Base-by-base conservation (phyloP, 305 asterid species). In the Rubia peregrina region DNA sequence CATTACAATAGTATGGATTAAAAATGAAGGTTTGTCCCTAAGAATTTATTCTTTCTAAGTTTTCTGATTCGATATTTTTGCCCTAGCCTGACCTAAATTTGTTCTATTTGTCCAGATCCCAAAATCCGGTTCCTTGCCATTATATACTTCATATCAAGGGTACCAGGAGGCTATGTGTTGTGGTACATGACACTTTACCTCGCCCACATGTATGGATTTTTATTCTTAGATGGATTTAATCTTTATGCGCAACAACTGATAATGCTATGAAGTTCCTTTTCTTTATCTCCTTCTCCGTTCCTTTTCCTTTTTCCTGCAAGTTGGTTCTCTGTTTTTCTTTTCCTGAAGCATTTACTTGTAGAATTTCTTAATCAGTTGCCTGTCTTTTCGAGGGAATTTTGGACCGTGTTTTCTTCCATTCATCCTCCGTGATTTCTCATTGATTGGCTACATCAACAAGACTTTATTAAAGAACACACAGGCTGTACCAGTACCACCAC, bases 171-270 rank as follows among this genome's bases (percentile, higher is more conserved):
- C 74, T 94, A 94, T 77, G 91, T 90, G 71, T 49, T 91, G 76
- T 94, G 99, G 98, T 94, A 94, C 72, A 96, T 90, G 73, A 97
- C 98, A 63, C 97, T 94, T 73, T 94, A 94, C 83, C 90, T 94
- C 65, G 96, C 97, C 71, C 87, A 87, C 79, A 94, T 97, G 99
- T 89, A 70, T 9, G 80, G 30, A 44, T 71, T 74, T 75, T 66
- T 73, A 16, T 63, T 67, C 65, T 72, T 71, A 53, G 13, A 61
- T 48, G 68, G 70, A 59, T 67, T 42, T 61, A 24, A 3, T 64
- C 55, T 14, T 61, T 3, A 7, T 49, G 16, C 1, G 30, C 13
- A 24, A 44, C 21, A 30, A 51, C 57, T 57, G 19, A 36, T 48
- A 48, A n/a, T 67, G 3, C 41, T 17, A 51, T 49, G 21, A 49